phyloP scores from a whole-genome alignment of 441 rosid genomes.

The Capsella rubella region DNA sequence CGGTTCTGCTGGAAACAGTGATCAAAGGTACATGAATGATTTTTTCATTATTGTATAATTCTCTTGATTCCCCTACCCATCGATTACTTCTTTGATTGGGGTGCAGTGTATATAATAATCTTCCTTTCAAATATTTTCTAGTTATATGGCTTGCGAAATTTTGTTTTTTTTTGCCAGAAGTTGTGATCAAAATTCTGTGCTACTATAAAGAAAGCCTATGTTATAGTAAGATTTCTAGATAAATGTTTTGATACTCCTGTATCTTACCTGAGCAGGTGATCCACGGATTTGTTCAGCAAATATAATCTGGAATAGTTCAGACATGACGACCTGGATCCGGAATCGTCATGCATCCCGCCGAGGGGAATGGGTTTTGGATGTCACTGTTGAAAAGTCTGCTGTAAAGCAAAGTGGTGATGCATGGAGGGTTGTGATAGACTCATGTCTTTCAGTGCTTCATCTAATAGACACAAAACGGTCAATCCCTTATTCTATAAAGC shows the following conservation, averaged over 20 bases:
- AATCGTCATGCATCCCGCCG: constrained; percentile 56
- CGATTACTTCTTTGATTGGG: constrained; percentile 9
- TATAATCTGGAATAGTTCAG: constrained; percentile 79
- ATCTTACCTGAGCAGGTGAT: constrained; percentile 70
- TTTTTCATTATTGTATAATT: neutral
- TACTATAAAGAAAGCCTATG: constrained; percentile 12
- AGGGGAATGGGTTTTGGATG: constrained; percentile 84
- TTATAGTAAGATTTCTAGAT: constrained; percentile 5
- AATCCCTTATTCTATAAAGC: constrained; percentile 86
- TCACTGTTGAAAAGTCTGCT: constrained; percentile 72
- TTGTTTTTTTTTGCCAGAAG: constrained; percentile 3
- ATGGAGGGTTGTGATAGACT: constrained; percentile 89
- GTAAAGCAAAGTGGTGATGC: constrained; percentile 92
- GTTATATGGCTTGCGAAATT: neutral
- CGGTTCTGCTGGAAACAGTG: constrained; percentile 76
- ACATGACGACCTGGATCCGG: constrained; percentile 73
- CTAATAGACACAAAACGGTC: constrained; percentile 82
- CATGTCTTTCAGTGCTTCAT: constrained; percentile 88
- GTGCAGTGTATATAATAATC: constrained; percentile 10
- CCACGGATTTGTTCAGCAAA: constrained; percentile 75
- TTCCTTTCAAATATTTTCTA: constrained; percentile 8
- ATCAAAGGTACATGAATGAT: constrained; percentile 72
- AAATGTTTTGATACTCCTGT: constrained; percentile 16
- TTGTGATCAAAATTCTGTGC: constrained; percentile 4
- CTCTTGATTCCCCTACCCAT: neutral